Evolutionary conservation across 2,329 filamentous ascomycete species (phyloP).

Genomic region (Kalmusia sp.): DNA sequence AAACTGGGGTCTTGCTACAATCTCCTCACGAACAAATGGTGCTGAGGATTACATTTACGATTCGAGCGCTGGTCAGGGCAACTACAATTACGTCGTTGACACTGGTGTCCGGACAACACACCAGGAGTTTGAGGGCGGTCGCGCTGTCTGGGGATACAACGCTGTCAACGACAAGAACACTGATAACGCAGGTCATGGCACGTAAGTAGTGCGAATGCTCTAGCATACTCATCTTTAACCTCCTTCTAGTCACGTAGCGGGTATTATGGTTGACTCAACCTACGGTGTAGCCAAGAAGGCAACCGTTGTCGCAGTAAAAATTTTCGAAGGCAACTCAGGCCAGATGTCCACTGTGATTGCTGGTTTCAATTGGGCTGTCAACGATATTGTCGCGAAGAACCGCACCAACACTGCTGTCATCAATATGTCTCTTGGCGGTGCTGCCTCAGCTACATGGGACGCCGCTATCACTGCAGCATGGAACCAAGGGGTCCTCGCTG

Average conservation of each 20-base stretch:
- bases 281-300: slow-evolving; percentile 45
- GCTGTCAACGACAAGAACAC: slow-evolving; percentile 26
- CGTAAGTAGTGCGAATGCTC: slow-evolving; percentile 19
- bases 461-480: slow-evolving; percentile 42
- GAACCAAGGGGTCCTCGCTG: slow-evolving; percentile 40
- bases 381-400: slow-evolving; percentile 39
- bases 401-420: slow-evolving; percentile 41
- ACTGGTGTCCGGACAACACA: slow-evolving; percentile 67
- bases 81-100: slow-evolving; percentile 65
- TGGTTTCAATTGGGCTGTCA: slow-evolving; percentile 43
- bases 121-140: slow-evolving; percentile 37
- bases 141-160: slow-evolving; percentile 39
- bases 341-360: slow-evolving; percentile 31
- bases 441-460: slow-evolving; percentile 34
- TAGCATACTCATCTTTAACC: not conserved
- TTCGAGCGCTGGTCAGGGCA: slow-evolving; percentile 28
- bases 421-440: slow-evolving; percentile 48
- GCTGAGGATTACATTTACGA: slow-evolving; percentile 37
- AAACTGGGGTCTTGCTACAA: slow-evolving; percentile 36
- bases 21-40: slow-evolving; percentile 31
- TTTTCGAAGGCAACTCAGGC: slow-evolving; percentile 28
- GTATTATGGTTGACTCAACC: slow-evolving; percentile 35
- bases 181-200: slow-evolving; percentile 41
- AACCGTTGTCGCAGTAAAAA: slow-evolving; percentile 45
- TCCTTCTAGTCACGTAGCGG: slow-evolving; percentile 35